These are phyloP conservation scores for Emydomyces testavorans DNA, from an alignment of 2,329 filamentous ascomycete species.

Conservation along the genomic window DNA sequence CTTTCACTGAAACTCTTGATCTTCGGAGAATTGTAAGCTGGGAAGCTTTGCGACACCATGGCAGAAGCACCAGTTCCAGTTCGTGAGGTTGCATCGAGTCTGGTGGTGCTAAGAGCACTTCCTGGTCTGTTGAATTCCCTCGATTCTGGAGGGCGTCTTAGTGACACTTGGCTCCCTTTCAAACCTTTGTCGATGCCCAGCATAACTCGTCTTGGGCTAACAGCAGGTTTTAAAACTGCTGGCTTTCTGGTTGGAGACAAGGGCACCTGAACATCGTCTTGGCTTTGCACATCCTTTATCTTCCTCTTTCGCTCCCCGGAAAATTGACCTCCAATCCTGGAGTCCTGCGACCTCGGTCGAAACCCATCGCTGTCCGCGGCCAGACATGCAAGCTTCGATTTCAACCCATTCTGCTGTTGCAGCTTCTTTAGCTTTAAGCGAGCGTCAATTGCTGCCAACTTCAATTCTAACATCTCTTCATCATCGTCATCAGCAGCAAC, in stretches of 20 bases:
- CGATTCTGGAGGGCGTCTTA: constrained; percentile 53
- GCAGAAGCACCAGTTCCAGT: constrained; percentile 16
- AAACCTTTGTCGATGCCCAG: constrained; percentile 85
- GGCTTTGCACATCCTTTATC: constrained; percentile 15
- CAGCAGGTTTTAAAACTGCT: constrained; percentile 42
- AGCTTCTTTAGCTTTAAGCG: constrained; percentile 77
- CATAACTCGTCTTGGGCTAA: constrained; percentile 66
- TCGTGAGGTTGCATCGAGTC: constrained; percentile 22
- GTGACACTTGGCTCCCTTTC: constrained; percentile 66
- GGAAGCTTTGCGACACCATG: constrained; percentile 6
- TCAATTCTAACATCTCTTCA: constrained; percentile 77
- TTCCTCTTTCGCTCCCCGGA: constrained; percentile 17
- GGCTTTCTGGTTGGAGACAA: constrained; percentile 53
- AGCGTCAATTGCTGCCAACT: constrained; percentile 80
- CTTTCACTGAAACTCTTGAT: constrained; percentile 70
- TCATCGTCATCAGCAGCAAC: constrained; percentile 57
- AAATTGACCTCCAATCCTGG: constrained; percentile 12
- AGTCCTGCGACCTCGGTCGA: not conserved
- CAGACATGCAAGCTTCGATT: constrained; percentile 27
- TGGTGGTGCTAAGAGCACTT: constrained; percentile 22
- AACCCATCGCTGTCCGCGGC: constrained; percentile 19
- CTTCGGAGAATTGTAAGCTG: constrained; percentile 16
- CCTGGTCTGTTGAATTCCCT: constrained; percentile 23
- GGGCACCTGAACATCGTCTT: constrained; percentile 56
- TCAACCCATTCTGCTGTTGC: constrained; percentile 52